Conservation (phyloP, 139 green algal genomes). For the Klebsormidium nitens region DNA sequence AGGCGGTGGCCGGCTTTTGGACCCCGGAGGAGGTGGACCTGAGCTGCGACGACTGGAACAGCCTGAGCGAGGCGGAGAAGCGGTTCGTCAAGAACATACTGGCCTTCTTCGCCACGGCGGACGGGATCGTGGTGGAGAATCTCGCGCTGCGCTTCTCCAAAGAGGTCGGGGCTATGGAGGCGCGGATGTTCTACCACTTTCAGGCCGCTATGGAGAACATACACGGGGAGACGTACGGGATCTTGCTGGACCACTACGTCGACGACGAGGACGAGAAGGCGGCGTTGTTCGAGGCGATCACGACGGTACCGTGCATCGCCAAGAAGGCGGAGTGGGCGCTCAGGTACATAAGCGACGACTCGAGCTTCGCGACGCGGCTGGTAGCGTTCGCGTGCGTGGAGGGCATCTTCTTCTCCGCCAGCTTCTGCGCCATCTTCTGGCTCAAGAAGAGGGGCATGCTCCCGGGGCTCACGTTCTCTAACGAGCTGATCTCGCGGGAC, state of each 20-base stretch:
- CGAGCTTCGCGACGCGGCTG: conserved; percentile 59
- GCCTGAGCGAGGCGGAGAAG: conserved; percentile 45
- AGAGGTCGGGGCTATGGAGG: conserved; percentile 41
- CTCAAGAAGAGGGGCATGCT: conserved; percentile 71
- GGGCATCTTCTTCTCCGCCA: conserved; percentile 68
- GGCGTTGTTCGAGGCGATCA: conserved; percentile 55
- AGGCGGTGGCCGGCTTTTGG: conserved; percentile 68
- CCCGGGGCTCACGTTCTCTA: conserved; percentile 69
- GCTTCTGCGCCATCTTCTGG: conserved; percentile 76
- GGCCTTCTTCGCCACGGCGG: conserved; percentile 43
- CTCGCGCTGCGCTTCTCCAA: conserved; percentile 38
- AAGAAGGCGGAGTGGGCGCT: conserved; percentile 52
- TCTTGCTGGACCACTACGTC: conserved; percentile 68
- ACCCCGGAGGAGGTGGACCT: conserved; percentile 74
- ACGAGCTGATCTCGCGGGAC: conserved; percentile 73
- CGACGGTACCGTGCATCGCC: conserved; percentile 57
- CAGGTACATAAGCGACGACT: conserved; percentile 29
- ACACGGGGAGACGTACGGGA: conserved; percentile 65
- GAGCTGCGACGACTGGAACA: conserved; percentile 54
- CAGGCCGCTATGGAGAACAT: conserved; percentile 49
- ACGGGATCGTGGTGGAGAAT: conserved; percentile 49
- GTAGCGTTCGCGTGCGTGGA: conserved; percentile 74
- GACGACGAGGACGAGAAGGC: conserved; percentile 46
- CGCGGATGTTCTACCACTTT: conserved; percentile 44
- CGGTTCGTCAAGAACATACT: conserved; percentile 40